phyloP scores from a whole-genome alignment of 345 rosid species.

The Lumnitzera littorea region DNA sequence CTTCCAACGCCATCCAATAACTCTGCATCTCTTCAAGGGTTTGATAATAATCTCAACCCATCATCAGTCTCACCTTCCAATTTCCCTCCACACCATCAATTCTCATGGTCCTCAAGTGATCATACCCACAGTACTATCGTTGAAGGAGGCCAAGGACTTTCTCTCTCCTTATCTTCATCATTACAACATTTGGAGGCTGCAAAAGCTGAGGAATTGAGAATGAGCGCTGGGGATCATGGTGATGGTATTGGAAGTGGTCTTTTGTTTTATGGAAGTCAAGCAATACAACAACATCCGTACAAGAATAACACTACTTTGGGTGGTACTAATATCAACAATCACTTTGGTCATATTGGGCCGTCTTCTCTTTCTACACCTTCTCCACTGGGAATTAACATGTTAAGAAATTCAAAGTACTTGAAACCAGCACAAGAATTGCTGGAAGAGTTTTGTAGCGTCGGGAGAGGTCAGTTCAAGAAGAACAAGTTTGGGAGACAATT shows the following conservation, averaged over 20 bases:
- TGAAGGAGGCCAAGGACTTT: conserved; percentile 82
- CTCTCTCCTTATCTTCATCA: conserved; percentile 73
- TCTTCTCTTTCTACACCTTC: conserved; percentile 24
- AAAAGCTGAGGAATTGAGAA: conserved; percentile 72
- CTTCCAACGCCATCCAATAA: conserved; percentile 44
- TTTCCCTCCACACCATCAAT: not conserved
- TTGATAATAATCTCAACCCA: conserved; percentile 12
- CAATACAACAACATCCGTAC: conserved; percentile 12
- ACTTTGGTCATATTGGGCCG: conserved; percentile 36
- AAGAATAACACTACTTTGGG: conserved; percentile 30
- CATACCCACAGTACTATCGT: not conserved
- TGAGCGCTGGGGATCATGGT: conserved; percentile 13
- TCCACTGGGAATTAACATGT: conserved; percentile 47
- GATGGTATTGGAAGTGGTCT: conserved; percentile 26
- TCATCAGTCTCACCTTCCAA: not conserved
- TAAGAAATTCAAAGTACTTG: conserved; percentile 71
- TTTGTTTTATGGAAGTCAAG: conserved; percentile 18
- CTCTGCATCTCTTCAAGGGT: conserved; percentile 42
- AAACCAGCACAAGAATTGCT: conserved; percentile 78
- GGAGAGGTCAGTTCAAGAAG: conserved; percentile 75
- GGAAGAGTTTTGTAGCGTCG: conserved; percentile 93
- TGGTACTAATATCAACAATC: not conserved
- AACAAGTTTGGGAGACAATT: conserved; percentile 20
- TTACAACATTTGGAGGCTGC: conserved; percentile 76
- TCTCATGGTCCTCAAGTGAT: not conserved